These are phyloP conservation scores for Bauhinia variegata DNA, from an alignment of 306 rosid genomes.

Conservation along the genomic window DNA sequence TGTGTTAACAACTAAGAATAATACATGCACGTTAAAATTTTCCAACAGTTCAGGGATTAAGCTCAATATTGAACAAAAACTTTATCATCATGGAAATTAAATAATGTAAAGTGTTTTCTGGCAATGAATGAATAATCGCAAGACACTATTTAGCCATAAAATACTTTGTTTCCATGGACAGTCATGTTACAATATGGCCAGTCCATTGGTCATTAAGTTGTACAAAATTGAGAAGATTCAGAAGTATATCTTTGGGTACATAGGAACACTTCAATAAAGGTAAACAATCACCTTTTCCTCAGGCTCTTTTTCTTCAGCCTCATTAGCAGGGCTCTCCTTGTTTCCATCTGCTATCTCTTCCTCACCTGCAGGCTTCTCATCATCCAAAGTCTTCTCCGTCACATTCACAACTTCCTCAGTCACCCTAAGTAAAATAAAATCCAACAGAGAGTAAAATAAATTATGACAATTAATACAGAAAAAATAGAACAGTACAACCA, in stretches of 20 bases:
- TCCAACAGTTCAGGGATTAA: not conserved
- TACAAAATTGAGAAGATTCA: not conserved
- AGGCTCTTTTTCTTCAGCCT: conserved; percentile 76
- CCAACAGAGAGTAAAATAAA: conserved; percentile 3
- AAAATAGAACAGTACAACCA: too few species aligned
- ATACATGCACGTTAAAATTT: conserved; percentile 1
- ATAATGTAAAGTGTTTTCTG: not conserved
- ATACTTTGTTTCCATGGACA: not conserved
- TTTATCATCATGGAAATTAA: not conserved
- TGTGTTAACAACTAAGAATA: not conserved
- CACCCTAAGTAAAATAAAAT: conserved; percentile 42
- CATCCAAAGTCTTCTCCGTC: conserved; percentile 63
- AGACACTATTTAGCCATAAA: too few species aligned
- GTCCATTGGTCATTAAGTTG: not conserved
- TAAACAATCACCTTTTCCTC: conserved; percentile 68
- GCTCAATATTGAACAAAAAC: not conserved
- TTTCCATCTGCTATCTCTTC: conserved; percentile 54
- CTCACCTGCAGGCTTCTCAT: conserved; percentile 77
- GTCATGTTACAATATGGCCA: not conserved
- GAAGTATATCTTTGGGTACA: not conserved
- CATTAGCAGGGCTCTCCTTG: conserved; percentile 61
- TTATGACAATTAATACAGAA: not conserved
- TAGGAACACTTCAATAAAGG: not conserved
- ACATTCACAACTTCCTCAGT: conserved; percentile 68
- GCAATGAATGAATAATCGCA: not conserved